Evolutionary conservation across 306 rosid genomes (phyloP), one percentile per base, ranked within the genome.

Genomic region (Sicyos baderoa): DNA sequence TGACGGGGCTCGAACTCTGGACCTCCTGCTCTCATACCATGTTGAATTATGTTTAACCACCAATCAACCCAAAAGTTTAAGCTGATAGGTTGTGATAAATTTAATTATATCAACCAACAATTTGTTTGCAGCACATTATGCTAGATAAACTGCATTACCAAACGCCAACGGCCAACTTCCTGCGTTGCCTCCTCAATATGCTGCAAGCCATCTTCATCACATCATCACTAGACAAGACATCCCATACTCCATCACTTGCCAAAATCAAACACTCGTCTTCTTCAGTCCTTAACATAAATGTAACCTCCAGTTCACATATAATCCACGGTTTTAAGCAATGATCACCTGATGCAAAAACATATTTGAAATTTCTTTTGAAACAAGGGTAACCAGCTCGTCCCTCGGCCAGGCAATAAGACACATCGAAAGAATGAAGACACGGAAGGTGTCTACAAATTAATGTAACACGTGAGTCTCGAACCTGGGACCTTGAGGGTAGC

Each of bases 201-300:
- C 51, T 22, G 40, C 77, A 53, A 37, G 76, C 79, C 54, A 79
- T 57, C 44, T 3, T 50, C 54, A 35, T 68, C 69, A 68, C 73
- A 53, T 66, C 73, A 11, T 79, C 64, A 44, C 50, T 65, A 2
- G 79, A 76, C 52, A 76, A 62, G 22, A 79, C 83, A 74, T 74
- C 83, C 86, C 83, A 76, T 49, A 79, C 57, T 57, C 83, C 84
- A 74, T 82, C 79, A 53, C 79, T 82, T 8, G 84, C 86, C 17
- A 82, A 45, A 32, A 82, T 66, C 68, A 79, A 35, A 69, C 83
- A 74, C 21, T 82, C 81, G 32, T 82, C 82, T 47, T 68, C 75
- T 7, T 72, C 51, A 10, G 13, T 45, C 42, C 81, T 23, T 10
- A 51, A 53, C 11, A 67, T 58, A 47, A 79, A 45, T 18, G 86